Evolutionary conservation across 2,329 filamentous ascomycete species (phyloP).

Genomic region (Exophiala viscosa): DNA sequence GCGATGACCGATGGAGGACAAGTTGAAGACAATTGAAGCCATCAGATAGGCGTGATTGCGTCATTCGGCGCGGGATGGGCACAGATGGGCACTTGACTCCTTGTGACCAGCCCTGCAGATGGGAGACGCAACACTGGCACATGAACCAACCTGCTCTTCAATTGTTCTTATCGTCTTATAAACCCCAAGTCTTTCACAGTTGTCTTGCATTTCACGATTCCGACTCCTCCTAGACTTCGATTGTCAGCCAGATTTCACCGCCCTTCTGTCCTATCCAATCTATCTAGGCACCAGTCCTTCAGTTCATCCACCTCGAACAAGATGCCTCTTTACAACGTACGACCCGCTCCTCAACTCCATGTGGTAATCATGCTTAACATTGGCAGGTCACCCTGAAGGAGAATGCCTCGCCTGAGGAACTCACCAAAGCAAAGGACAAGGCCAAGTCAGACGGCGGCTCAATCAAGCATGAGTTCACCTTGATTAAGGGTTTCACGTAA

Average conservation of each 20-base stretch:
- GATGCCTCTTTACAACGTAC: slow-evolving; percentile 42
- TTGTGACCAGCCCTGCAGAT: too few relatives aligned
- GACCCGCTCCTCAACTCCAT: slow-evolving; percentile 12
- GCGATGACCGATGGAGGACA: too few relatives aligned
- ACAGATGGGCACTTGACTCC: too few relatives aligned
- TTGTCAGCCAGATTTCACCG: neutral
- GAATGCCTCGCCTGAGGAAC: slow-evolving; percentile 61
- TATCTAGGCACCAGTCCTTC: slow-evolving; percentile 1
- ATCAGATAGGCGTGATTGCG: too few relatives aligned
- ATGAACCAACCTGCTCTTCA: too few relatives aligned
- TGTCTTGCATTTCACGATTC: neutral
- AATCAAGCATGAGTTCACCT: slow-evolving; percentile 76
- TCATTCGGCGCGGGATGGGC: too few relatives aligned
- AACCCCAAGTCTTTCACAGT: neutral
- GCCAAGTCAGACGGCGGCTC: slow-evolving; percentile 72
- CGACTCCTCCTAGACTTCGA: neutral
- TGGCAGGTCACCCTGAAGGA: slow-evolving; percentile 74
- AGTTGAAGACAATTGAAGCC: too few relatives aligned
- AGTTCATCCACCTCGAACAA: slow-evolving; percentile 15
- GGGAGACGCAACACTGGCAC: too few relatives aligned
- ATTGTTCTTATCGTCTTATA: neutral
- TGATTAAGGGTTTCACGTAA: slow-evolving; percentile 93
- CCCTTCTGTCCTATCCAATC: neutral
- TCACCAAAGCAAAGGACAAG: slow-evolving; percentile 71
- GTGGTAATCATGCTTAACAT: neutral